Evolutionary conservation across 371 early-diverging fungal species (phyloP).

Genomic region (Mortierella sp.): DNA sequence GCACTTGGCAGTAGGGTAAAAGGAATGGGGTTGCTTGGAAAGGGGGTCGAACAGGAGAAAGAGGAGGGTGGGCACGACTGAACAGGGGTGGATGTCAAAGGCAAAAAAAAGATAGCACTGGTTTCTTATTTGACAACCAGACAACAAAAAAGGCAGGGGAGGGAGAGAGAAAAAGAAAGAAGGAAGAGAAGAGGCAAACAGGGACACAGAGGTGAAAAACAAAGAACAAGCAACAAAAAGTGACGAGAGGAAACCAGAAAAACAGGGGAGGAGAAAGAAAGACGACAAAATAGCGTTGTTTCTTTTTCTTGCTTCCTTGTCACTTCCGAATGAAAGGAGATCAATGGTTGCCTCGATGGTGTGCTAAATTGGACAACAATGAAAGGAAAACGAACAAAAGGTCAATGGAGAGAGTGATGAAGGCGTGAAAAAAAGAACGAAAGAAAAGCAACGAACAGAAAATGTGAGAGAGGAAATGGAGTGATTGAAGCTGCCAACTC

Average conservation of each 20-base stretch:
- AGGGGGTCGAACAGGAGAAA: not conserved
- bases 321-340: not conserved
- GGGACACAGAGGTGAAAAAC: not conserved
- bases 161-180: not conserved
- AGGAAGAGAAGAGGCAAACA: not conserved
- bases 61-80: not conserved
- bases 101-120: constrained; percentile 1
- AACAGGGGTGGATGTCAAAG: constrained; percentile 2
- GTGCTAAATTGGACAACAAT: not conserved
- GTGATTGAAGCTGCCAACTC: not conserved
- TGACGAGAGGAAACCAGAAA: not conserved
- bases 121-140: not conserved
- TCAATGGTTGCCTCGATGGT: not conserved
- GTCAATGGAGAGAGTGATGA: not conserved
- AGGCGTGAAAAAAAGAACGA: not conserved
- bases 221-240: not conserved
- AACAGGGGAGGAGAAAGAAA: not conserved
- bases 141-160: not conserved
- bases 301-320: not conserved
- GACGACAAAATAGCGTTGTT: no score
- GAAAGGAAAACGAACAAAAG: not conserved
- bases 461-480: not conserved
- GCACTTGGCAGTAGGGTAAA: not conserved
- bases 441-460: not conserved
- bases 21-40: constrained; percentile 2